Conservation (phyloP, 345 rosid species). For the Sapria himalayana region DNA sequence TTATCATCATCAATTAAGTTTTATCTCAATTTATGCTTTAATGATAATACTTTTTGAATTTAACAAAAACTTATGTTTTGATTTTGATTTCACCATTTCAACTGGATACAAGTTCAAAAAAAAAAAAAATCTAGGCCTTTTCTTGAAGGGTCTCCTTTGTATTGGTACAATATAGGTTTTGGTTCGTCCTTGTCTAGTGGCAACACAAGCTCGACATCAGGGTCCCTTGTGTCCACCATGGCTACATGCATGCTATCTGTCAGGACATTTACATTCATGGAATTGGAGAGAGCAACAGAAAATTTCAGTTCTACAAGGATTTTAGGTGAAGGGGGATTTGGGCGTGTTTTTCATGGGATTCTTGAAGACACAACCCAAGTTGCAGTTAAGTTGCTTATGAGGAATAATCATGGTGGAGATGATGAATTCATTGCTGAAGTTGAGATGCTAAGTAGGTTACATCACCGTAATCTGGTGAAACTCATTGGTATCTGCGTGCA, state of each 20-base stretch:
- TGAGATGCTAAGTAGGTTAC: constrained; percentile 97
- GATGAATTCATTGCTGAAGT: constrained; percentile 94
- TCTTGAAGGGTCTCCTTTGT: too few relatives aligned
- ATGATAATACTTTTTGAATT: too few relatives aligned
- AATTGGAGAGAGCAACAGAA: constrained; percentile 77
- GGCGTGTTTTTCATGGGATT: constrained; percentile 66
- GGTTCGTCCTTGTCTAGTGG: too few relatives aligned
- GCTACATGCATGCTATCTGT: constrained; percentile 70
- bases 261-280: constrained; percentile 43
- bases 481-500: constrained; percentile 89
- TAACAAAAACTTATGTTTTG: too few relatives aligned
- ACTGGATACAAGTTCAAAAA: too few relatives aligned
- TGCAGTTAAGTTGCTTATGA: constrained; percentile 86
- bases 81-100: too few relatives aligned
- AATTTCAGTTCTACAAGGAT: constrained; percentile 68
- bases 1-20: too few relatives aligned
- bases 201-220: constrained; percentile 56
- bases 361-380: constrained; percentile 68
- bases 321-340: constrained; percentile 98
- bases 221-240: constrained; percentile 58
- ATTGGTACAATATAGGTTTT: too few relatives aligned
- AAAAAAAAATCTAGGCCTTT: too few relatives aligned
- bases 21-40: too few relatives aligned
- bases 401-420: constrained; percentile 70
- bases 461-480: constrained; percentile 97